Conservation (phyloP, 1,284 basidiomycete genomes). For the Cutaneotrichosporon spelunceum region DNA sequence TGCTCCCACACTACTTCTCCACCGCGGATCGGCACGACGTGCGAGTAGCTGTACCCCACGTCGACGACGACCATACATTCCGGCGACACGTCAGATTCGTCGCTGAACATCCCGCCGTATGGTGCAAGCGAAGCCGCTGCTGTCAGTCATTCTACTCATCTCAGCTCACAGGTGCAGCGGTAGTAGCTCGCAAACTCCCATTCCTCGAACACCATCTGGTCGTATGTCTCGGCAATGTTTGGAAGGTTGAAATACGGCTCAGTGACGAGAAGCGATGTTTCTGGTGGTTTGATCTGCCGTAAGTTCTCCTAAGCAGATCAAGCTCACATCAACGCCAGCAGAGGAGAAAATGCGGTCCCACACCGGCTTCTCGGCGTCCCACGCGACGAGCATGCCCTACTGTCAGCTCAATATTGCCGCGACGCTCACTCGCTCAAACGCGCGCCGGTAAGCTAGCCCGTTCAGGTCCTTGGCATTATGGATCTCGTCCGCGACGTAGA, state of each 20-base stretch:
- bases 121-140: slow-evolving; percentile 74
- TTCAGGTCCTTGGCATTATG: slow-evolving; percentile 70
- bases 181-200: slow-evolving; percentile 85
- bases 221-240: slow-evolving; percentile 83
- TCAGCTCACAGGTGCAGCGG: slow-evolving; percentile 68
- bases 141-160: not conserved
- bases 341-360: slow-evolving; percentile 82
- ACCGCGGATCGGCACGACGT: slow-evolving; percentile 78
- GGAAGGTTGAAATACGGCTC: slow-evolving; percentile 92
- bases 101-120: slow-evolving; percentile 63
- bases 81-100: slow-evolving; percentile 56
- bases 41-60: slow-evolving; percentile 87
- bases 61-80: slow-evolving; percentile 82
- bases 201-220: slow-evolving; percentile 92
- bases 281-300: slow-evolving; percentile 65
- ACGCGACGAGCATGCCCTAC: slow-evolving; percentile 83
- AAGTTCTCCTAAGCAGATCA: not conserved
- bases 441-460: slow-evolving; percentile 71
- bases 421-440: slow-evolving; percentile 73
- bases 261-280: slow-evolving; percentile 74
- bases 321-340: slow-evolving; percentile 63
- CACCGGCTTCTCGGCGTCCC: slow-evolving; percentile 85
- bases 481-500: slow-evolving; percentile 79
- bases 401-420: slow-evolving; percentile 17
- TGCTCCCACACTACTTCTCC: slow-evolving; percentile 72